Evolutionary conservation across 257 asterid genomes (phyloP).

Genomic region (Petunia axillaris): DNA sequence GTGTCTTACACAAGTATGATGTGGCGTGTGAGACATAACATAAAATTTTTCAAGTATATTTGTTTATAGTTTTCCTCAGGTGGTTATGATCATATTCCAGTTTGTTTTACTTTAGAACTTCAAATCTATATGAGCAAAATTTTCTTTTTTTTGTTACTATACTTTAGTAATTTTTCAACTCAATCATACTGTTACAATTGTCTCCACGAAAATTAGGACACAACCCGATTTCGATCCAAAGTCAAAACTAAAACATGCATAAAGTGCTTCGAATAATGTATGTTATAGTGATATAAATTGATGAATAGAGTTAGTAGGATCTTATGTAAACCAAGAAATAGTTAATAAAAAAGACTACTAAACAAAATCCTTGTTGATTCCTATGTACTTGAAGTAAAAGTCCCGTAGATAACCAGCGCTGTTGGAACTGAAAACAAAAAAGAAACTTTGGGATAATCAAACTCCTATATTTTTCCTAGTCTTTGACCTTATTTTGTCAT

Average conservation of each 20-base stretch:
- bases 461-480: not conserved
- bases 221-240: not conserved
- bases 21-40: no score
- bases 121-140: not conserved
- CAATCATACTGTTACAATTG: not conserved
- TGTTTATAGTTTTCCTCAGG: no score
- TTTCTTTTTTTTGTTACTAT: no score
- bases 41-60: no score
- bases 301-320: not conserved
- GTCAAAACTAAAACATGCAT: not conserved
- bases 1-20: no score
- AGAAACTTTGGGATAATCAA: not conserved
- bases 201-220: not conserved
- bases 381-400: constrained; percentile 34
- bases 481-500: not conserved
- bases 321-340: not conserved
- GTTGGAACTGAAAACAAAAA: constrained; percentile 37
- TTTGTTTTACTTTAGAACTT: not conserved
- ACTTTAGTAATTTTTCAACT: not conserved
- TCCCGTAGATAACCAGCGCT: constrained; percentile 28
- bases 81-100: not conserved
- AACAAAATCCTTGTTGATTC: constrained; percentile 17
- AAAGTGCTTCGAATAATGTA: not conserved
- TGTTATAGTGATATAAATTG: not conserved
- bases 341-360: not conserved